Conservation (phyloP, 2,329 filamentous ascomycete genomes). For the Penicillium sp. region DNA sequence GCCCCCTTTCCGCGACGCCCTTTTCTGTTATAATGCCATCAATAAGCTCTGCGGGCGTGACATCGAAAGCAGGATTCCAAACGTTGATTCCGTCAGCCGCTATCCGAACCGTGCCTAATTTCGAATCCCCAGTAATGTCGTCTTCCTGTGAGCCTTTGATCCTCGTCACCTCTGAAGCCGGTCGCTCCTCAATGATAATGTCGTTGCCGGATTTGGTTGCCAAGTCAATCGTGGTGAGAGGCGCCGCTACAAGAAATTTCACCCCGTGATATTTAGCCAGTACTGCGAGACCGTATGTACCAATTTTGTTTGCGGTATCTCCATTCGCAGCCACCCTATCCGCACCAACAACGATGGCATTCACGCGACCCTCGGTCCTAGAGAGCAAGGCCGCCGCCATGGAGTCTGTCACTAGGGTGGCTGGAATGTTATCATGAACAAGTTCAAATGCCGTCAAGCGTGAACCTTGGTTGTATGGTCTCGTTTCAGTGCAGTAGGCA, state of each 20-base stretch:
- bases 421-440: constrained; percentile 89
- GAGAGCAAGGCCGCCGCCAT: constrained; percentile 89
- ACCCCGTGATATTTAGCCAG: constrained; percentile 84
- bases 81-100: constrained; percentile 78
- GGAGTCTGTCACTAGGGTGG: constrained; percentile 91
- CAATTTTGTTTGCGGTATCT: constrained; percentile 98
- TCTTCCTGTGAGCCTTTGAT: constrained; percentile 77
- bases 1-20: constrained; percentile 79
- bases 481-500: constrained; percentile 95
- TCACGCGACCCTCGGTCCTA: constrained; percentile 66
- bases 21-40: constrained; percentile 94
- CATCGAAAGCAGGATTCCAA: constrained; percentile 97
- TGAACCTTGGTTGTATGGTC: constrained; percentile 97
- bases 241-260: constrained; percentile 93
- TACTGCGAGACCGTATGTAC: constrained; percentile 92
- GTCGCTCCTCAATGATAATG: constrained; percentile 90
- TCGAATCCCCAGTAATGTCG: constrained; percentile 54
- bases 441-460: constrained; percentile 94
- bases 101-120: constrained; percentile 72
- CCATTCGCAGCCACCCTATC: constrained; percentile 95
- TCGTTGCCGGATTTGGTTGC: constrained; percentile 75
- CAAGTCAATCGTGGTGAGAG: constrained; percentile 91
- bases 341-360: constrained; percentile 89
- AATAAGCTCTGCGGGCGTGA: constrained; percentile 86
- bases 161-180: constrained; percentile 79